Evolutionary conservation across 768 basidiomycete genomes (phyloP).

Genomic region (Mycena polygramma): DNA sequence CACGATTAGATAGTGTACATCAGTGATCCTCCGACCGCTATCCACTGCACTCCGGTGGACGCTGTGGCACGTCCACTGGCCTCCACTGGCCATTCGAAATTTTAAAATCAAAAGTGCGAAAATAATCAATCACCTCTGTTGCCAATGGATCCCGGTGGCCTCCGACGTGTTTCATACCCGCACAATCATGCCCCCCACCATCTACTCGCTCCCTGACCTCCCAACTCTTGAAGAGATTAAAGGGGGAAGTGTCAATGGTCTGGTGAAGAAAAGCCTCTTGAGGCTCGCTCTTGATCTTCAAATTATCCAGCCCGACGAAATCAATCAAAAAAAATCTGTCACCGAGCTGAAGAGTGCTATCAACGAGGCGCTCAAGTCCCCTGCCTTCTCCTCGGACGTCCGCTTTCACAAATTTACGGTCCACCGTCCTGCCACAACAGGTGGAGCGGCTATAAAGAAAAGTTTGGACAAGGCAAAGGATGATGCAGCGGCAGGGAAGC

Average conservation of each 20-base stretch:
- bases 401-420: constrained; percentile 8
- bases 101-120: neutral
- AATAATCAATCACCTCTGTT: neutral
- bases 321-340: neutral
- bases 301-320: neutral
- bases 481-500: neutral
- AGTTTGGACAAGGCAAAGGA: constrained; percentile 11
- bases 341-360: neutral
- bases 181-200: neutral
- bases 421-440: neutral
- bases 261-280: neutral
- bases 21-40: neutral
- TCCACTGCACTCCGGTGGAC: constrained; percentile 3
- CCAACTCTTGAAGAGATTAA: neutral
- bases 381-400: neutral
- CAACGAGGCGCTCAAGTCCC: neutral
- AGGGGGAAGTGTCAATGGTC: neutral
- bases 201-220: neutral
- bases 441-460: neutral
- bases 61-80: neutral
- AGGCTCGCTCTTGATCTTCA: neutral
- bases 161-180: neutral
- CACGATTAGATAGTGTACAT: constrained; percentile 6
- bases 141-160: neutral
- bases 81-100: neutral